Evolutionary conservation across 148 eudicot genomes (phyloP), one percentile per base, ranked within the genome.

Genomic region (Diospyros kaki): DNA sequence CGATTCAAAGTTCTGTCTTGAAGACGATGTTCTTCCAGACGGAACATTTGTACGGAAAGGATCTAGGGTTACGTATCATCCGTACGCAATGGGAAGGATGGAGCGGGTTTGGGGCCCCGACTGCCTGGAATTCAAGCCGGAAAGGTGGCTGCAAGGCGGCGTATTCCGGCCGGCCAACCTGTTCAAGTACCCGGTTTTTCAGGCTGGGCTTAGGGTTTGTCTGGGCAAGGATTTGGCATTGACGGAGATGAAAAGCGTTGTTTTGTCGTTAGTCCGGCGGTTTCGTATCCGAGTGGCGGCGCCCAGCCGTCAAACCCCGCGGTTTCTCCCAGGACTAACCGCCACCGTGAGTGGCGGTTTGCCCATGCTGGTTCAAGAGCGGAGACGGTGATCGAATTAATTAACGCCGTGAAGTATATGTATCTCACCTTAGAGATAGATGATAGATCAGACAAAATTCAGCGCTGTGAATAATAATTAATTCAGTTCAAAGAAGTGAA

Each of bases 281-380:
- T 89, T 89, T 17, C 79, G 83, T 64, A 73, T 89, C 13, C 75
- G 75, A 58, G 75, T 82, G 2, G 83, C 74, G 0, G 75, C 48
- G 0, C 80, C 82, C 2, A 46, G 43, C 28, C 28, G 28, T 48
- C 78, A 78, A 68, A 11, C 39, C 4, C 91, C 78, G 0, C 78
- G 69, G 44, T 92, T 92, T 60, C 58, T 76, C 17, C 93, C 95
- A 0, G 94, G 95, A 0, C 79, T 92, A 5, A 87, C 93, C 0
- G 95, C 93, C 50, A 84, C 89, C 48, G 73, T 92, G 2, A 81
- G 75, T 8, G 93, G 86, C 69, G 97, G 97, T 42, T 77, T 92
- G 43, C 89, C 89, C 1, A 88, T 79, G 6, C 7, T 79, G 9
- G 71, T 90, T 9, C 82, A 14, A 11, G 77, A 83, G 12, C 66